phyloP scores from a whole-genome alignment of 805 yeast genomes.

The Groenewaldozyma salmanticensis region DNA sequence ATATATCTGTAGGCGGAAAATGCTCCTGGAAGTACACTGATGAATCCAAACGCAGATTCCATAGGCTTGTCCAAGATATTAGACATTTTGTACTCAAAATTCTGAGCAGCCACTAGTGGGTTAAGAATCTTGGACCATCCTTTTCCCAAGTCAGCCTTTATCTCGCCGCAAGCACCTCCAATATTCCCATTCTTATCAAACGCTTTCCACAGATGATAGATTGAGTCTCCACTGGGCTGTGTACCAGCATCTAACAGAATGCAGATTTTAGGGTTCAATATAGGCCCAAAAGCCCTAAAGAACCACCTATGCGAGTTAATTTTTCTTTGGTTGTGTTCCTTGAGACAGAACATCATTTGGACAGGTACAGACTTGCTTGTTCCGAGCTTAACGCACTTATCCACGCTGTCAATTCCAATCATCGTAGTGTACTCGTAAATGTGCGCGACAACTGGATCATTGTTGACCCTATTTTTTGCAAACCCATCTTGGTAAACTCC shows the following conservation, averaged over 20 bases:
- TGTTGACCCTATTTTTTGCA: slow-evolving; percentile 85
- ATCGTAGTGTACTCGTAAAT: slow-evolving; percentile 89
- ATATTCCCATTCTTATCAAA: slow-evolving; percentile 67
- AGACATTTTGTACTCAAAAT: slow-evolving; percentile 93
- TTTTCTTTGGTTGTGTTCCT: slow-evolving; percentile 80
- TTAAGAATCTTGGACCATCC: slow-evolving; percentile 48
- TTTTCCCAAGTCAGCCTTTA: slow-evolving; percentile 72
- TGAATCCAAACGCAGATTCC: slow-evolving; percentile 91
- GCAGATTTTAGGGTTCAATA: slow-evolving; percentile 72
- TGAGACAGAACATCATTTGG: slow-evolving; percentile 80
- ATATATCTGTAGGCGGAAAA: slow-evolving; percentile 86
- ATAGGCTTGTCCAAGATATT: slow-evolving; percentile 92
- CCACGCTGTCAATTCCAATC: slow-evolving; percentile 67
- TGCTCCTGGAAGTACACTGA: slow-evolving; percentile 92
- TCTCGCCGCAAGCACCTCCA: slow-evolving; percentile 98
- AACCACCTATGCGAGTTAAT: slow-evolving; percentile 98
- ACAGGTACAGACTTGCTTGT: slow-evolving; percentile 66
- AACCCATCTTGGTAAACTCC: slow-evolving; percentile 95
- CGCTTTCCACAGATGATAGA: slow-evolving; percentile 83
- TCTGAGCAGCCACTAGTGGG: slow-evolving; percentile 93
- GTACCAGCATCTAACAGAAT: slow-evolving; percentile 92
- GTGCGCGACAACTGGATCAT: slow-evolving; percentile 71
- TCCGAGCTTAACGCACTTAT: slow-evolving; percentile 47
- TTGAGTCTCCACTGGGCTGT: slow-evolving; percentile 72
- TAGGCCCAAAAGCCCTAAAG: slow-evolving; percentile 81